Conservation (phyloP, 2,329 filamentous ascomycete genomes). For the Cladosporium sp. region DNA sequence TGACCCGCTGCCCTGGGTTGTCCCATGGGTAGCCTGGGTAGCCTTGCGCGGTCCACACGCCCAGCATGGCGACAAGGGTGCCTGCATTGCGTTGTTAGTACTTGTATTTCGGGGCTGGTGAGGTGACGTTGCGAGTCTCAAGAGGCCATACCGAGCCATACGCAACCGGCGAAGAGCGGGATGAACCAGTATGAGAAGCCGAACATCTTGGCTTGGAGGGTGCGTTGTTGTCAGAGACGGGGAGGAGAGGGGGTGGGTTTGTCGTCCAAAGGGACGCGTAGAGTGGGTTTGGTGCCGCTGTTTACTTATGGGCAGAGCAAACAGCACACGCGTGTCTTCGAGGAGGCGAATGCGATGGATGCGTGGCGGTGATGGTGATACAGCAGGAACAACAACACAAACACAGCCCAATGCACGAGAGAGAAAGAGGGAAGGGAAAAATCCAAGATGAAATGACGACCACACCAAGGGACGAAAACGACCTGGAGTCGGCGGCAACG, state of each 20-base stretch:
- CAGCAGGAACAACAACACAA: background rate
- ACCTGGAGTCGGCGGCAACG: background rate
- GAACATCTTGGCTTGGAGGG: slow-evolving; percentile 28
- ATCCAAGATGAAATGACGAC: no score
- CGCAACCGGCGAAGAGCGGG: slow-evolving; percentile 61
- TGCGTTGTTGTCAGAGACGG: no score
- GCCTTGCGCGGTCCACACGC: slow-evolving; percentile 63
- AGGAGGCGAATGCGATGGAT: no score
- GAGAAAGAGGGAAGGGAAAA: no score
- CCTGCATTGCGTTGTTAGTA: slow-evolving; percentile 33
- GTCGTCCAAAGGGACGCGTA: background rate
- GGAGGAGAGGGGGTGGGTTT: no score
- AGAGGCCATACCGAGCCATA: slow-evolving; percentile 58
- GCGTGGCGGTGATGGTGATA: no score
- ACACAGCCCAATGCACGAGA: background rate
- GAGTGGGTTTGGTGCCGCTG: background rate
- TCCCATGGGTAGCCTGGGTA: slow-evolving; percentile 59
- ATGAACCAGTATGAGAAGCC: slow-evolving; percentile 56
- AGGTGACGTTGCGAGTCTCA: no score
- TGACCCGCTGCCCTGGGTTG: slow-evolving; percentile 54
- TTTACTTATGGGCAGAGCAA: no score
- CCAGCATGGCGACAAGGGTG: slow-evolving; percentile 65
- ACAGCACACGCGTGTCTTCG: no score
- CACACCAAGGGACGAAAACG: no score
- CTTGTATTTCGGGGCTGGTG: no score